Conservation (phyloP, 2,329 filamentous ascomycete species). For the Escovopsis sp. region DNA sequence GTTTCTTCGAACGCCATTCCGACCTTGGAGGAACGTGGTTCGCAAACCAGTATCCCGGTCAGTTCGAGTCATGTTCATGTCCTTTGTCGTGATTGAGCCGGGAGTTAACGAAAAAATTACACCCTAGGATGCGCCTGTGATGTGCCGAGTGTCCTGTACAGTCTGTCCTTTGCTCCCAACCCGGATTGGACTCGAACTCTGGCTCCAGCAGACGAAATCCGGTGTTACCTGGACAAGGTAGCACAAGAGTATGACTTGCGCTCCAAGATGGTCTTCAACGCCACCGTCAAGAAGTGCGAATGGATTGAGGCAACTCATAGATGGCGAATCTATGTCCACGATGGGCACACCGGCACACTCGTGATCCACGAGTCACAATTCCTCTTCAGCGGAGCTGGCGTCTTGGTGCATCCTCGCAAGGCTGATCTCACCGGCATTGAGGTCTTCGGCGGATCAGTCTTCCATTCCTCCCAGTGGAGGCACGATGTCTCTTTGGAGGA, state of each 20-base stretch:
- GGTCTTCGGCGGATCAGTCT: slow-evolving; percentile 35
- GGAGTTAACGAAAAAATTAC: neutral
- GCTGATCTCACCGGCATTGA: slow-evolving; percentile 32
- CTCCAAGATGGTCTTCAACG: slow-evolving; percentile 24
- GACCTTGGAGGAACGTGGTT: slow-evolving; percentile 51
- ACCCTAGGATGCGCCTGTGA: slow-evolving; percentile 34
- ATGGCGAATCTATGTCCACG: slow-evolving; percentile 20
- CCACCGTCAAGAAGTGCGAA: slow-evolving; percentile 22
- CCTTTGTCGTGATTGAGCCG: neutral
- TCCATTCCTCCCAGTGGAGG: slow-evolving; percentile 44
- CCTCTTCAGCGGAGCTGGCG: slow-evolving; percentile 22
- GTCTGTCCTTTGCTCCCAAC: slow-evolving; percentile 45
- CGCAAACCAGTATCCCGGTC: slow-evolving; percentile 45
- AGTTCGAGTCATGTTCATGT: neutral
- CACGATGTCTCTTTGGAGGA: slow-evolving; percentile 30
- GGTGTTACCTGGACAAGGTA: slow-evolving; percentile 38
- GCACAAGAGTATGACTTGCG: slow-evolving; percentile 30
- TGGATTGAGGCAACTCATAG: slow-evolving; percentile 21
- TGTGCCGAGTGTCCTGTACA: slow-evolving; percentile 45
- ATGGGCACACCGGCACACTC: slow-evolving; percentile 10
- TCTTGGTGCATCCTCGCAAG: slow-evolving; percentile 19
- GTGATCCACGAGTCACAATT: slow-evolving; percentile 25
- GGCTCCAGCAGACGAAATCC: slow-evolving; percentile 40
- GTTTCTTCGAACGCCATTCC: slow-evolving; percentile 43
- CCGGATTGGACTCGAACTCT: slow-evolving; percentile 45